Evolutionary conservation across 2,329 filamentous ascomycete genomes (phyloP).

Genomic region (Claviceps humidiphila): DNA sequence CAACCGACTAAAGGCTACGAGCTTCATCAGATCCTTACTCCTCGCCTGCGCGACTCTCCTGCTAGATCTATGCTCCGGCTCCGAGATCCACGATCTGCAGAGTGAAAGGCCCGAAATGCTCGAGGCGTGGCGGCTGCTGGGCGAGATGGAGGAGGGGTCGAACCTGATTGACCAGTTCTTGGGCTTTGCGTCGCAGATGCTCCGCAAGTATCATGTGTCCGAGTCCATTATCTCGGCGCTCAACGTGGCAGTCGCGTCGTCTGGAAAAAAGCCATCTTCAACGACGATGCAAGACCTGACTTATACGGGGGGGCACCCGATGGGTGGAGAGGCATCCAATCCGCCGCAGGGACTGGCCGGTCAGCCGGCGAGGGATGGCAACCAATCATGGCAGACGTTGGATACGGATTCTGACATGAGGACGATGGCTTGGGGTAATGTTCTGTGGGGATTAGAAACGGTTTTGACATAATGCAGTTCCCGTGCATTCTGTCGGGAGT

Average conservation of each 20-base stretch:
- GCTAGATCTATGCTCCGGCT: conserved; percentile 3
- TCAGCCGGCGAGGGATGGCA: too few species aligned
- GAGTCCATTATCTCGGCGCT: conserved; percentile 1
- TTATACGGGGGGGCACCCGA: too few species aligned
- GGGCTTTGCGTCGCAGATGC: conserved; percentile 4
- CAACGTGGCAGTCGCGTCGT: background rate
- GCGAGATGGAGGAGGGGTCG: conserved; percentile 1
- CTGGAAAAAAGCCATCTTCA: background rate
- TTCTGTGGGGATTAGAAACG: conserved; percentile 4
- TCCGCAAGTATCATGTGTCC: conserved; percentile 1
- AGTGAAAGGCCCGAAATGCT: conserved; percentile 1
- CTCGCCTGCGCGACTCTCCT: conserved; percentile 2
- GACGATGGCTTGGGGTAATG: conserved; percentile 5
- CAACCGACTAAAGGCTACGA: background rate
- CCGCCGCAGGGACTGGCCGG: too few species aligned
- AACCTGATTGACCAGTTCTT: conserved; percentile 4
- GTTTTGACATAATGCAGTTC: background rate
- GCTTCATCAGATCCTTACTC: background rate
- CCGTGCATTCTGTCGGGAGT: too few species aligned
- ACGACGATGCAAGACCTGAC: too few species aligned
- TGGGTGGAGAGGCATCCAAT: too few species aligned
- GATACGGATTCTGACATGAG: conserved; percentile 4
- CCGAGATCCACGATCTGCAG: background rate
- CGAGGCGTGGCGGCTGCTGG: conserved; percentile 1
- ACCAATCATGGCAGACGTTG: conserved; percentile 1